Base-by-base conservation (phyloP, 1,284 basidiomycete genomes). In the Prillingera fragicola region DNA sequence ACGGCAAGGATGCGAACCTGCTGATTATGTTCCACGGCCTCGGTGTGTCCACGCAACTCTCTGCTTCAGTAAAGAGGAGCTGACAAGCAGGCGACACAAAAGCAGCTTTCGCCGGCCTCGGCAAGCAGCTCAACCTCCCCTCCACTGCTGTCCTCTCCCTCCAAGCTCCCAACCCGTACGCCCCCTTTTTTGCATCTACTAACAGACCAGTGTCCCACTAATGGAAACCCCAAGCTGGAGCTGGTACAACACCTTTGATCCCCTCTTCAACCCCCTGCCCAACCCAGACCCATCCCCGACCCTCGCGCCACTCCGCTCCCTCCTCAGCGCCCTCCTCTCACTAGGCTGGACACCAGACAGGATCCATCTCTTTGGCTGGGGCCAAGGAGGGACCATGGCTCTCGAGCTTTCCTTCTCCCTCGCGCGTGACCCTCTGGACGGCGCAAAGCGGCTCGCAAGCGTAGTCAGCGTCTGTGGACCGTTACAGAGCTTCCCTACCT, bases 281-380 rank as follows among this genome's bases (percentile, higher is more conserved):
- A 81, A 89, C 55, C 87, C 88, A 7, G 81, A 82, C 0, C 70
- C 78, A 2, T 81, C 81, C 0, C 72, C 85, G 33, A 73, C 77
- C 3, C 64, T 81, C 15, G 43, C 55, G 2, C 34, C 37, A 5
- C 67, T 92, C 18, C 62, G 69, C 3, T 71, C 66, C 9, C 71
- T 84, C 18, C 54, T 88, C 42, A 62, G 72, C 8, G 76, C 84
- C 54, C 77, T 94, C 37, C 74, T 73, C 2, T 50, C 51, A 8
- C 36, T 45, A 0, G 60, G 72, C 1, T 94, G 90, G 90, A 71
- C 78, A 0, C 56, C 76, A 0, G 55, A 77, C 5, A 74, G 78
- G 15, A 83, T 95, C 17, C 89, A 95, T 64, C 60, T 92, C 12
- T 88, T 94, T 56, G 90, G 90, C 5, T 95, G 89, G 58, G 87